phyloP scores from a whole-genome alignment of 495 filamentous ascomycete genomes.

The Letharia lupina region DNA sequence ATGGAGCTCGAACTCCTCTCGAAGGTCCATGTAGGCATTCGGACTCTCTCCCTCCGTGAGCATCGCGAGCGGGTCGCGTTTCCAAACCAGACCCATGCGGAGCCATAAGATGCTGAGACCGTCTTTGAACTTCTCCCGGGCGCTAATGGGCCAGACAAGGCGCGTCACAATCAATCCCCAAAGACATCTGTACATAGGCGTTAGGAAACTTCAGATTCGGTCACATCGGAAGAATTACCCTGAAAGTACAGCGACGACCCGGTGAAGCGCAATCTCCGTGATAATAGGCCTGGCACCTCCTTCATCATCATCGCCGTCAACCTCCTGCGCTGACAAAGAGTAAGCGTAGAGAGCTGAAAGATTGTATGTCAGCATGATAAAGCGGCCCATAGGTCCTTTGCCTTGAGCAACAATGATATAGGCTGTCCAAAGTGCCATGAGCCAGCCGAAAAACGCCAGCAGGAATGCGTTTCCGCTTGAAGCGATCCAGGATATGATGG shows the following conservation, averaged over 20 bases:
- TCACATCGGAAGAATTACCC: constrained; percentile 34
- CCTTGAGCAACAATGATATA: constrained; percentile 79
- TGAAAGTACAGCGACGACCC: constrained; percentile 76
- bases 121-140: constrained; percentile 74
- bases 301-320: constrained; percentile 63
- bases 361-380: constrained; percentile 92
- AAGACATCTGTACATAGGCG: constrained; percentile 41
- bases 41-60: constrained; percentile 49
- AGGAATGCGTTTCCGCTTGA: constrained; percentile 61
- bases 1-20: constrained; percentile 67
- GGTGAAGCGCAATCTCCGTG: constrained; percentile 79
- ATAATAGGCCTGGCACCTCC: constrained; percentile 81
- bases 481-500: constrained; percentile 67
- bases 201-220: not conserved
- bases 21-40: constrained; percentile 67
- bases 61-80: constrained; percentile 76
- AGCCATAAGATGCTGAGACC: constrained; percentile 81
- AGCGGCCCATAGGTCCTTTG: constrained; percentile 84
- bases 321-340: constrained; percentile 67
- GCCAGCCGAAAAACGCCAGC: constrained; percentile 69
- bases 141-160: constrained; percentile 87
- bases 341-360: constrained; percentile 94
- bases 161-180: constrained; percentile 91
- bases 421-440: constrained; percentile 73
- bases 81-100: constrained; percentile 93